phyloP scores from a whole-genome alignment of 306 rosid genomes.

The Ormosia emarginata region DNA sequence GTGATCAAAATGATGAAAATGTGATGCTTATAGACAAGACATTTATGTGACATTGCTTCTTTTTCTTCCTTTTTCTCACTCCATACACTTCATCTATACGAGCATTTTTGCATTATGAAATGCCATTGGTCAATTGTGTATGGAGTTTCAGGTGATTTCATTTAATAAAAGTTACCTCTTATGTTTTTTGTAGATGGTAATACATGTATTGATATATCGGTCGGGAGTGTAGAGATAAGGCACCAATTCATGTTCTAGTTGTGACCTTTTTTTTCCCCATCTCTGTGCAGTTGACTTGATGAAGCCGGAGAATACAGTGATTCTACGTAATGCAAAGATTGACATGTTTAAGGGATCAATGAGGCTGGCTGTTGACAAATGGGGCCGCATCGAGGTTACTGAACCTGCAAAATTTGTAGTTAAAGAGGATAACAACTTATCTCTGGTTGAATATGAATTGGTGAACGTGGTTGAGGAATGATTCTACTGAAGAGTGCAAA shows the following conservation, averaged over 20 bases:
- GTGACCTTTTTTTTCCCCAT: background rate
- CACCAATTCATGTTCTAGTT: background rate
- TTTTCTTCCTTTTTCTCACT: background rate
- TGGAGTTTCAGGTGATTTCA: background rate
- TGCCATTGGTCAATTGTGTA: background rate
- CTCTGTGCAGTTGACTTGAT: constrained; percentile 41
- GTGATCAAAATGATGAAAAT: background rate
- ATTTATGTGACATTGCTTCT: background rate
- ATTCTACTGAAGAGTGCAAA: constrained; percentile 6
- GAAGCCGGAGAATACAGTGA: constrained; percentile 41
- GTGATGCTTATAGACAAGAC: background rate
- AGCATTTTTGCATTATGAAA: background rate
- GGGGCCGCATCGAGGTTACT: constrained; percentile 47
- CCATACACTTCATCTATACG: background rate
- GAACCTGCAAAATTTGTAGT: constrained; percentile 41
- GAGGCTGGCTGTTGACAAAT: constrained; percentile 49
- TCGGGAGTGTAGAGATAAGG: background rate
- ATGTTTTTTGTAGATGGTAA: background rate
- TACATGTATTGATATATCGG: background rate
- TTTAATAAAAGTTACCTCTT: background rate
- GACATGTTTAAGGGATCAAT: constrained; percentile 52
- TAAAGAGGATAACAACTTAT: constrained; percentile 49
- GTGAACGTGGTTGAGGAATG: constrained; percentile 43
- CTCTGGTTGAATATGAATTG: constrained; percentile 46
- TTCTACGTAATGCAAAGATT: constrained; percentile 51